phyloP scores from a whole-genome alignment of 352 stramenopile genomes.

The Phytophthora litchii region DNA sequence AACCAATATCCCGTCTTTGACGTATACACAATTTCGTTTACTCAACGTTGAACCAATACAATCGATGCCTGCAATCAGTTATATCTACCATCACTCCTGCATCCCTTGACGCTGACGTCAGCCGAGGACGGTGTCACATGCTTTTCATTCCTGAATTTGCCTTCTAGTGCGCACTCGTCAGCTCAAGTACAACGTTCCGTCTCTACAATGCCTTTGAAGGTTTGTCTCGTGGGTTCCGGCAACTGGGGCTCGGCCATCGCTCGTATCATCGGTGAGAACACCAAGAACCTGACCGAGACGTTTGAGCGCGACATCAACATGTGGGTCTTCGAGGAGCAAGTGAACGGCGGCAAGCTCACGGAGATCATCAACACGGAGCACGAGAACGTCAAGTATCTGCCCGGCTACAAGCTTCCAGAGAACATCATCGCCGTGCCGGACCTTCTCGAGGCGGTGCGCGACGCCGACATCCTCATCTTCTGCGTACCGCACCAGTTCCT shows the following conservation, averaged over 20 bases:
- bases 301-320: constrained; percentile 95
- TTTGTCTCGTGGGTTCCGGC: constrained; percentile 79
- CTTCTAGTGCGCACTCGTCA: constrained; percentile 7
- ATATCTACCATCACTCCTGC: constrained; percentile 16
- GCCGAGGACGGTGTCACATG: constrained; percentile 7
- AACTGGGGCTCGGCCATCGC: constrained; percentile 88
- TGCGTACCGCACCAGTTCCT: constrained; percentile 97
- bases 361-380: constrained; percentile 97
- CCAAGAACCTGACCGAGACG: constrained; percentile 45
- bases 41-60: constrained; percentile 16
- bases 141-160: constrained; percentile 35
- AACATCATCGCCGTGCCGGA: constrained; percentile 95
- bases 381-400: constrained; percentile 97
- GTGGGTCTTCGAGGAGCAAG: constrained; percentile 96
- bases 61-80: constrained; percentile 3
- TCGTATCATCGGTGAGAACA: constrained; percentile 86
- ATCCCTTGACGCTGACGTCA: constrained; percentile 22
- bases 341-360: constrained; percentile 90
- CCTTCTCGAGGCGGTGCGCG: constrained; percentile 87
- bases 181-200: neutral
- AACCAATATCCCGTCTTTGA: constrained; percentile 25
- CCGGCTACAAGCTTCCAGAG: constrained; percentile 89
- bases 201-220: constrained; percentile 57
- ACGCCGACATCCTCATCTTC: constrained; percentile 96
- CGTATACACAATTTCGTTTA: constrained; percentile 19